phyloP scores from a whole-genome alignment of 495 filamentous ascomycete genomes.

The Podospora comata region DNA sequence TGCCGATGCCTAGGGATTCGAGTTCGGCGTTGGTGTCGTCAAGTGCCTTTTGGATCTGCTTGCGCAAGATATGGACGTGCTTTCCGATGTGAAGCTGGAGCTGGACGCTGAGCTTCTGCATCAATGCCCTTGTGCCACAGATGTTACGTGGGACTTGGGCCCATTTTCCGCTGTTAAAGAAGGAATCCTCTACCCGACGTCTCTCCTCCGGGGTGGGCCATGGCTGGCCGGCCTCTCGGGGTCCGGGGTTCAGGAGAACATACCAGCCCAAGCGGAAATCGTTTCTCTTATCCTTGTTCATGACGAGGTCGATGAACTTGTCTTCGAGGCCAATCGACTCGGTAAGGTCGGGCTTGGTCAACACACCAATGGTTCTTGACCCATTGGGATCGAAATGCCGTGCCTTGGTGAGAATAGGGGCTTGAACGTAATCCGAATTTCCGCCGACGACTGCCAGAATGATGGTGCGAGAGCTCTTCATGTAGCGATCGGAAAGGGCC shows the following conservation, averaged over 20 bases:
- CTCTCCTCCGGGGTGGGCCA: constrained; percentile 36
- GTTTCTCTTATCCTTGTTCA: constrained; percentile 54
- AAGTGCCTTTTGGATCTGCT: constrained; percentile 38
- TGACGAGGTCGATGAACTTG: constrained; percentile 51
- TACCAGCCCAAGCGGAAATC: constrained; percentile 63
- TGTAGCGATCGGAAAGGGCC: constrained; percentile 47
- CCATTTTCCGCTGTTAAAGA: constrained; percentile 46
- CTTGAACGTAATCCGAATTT: constrained; percentile 50
- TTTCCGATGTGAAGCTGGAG: constrained; percentile 40
- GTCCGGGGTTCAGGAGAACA: constrained; percentile 53
- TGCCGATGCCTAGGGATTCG: constrained; percentile 36
- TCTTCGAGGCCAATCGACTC: constrained; percentile 45
- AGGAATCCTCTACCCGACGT: constrained; percentile 28
- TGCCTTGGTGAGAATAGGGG: constrained; percentile 46
- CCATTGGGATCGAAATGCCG: constrained; percentile 45
- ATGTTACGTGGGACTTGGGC: constrained; percentile 30
- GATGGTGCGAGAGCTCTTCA: constrained; percentile 50
- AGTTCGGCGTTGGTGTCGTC: constrained; percentile 40
- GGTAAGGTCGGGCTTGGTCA: constrained; percentile 53
- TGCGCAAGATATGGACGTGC: constrained; percentile 35
- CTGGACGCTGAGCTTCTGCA: constrained; percentile 38
- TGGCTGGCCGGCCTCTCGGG: constrained; percentile 37
- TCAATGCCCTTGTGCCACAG: constrained; percentile 35
- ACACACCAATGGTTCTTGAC: constrained; percentile 47
- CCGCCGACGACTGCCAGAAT: constrained; percentile 53